These are phyloP conservation scores for Geotrichum carabidarum DNA, from an alignment of 1,139 yeast genomes.

Conservation along the genomic window DNA sequence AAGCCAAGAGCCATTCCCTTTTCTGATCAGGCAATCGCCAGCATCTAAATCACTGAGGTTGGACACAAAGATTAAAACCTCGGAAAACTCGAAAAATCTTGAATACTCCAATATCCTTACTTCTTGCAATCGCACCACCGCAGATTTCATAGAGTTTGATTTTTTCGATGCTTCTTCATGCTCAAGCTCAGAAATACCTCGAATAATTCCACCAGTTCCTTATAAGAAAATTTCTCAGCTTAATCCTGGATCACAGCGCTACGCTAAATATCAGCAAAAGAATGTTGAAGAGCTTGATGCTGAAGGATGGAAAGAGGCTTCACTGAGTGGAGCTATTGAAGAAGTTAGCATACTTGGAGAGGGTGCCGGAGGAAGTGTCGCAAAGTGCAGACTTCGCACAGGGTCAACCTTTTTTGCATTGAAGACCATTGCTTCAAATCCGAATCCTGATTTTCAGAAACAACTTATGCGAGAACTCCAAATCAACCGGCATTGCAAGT, in stretches of 20 bases:
- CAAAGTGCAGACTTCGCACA: conserved; percentile 61
- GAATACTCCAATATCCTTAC: too few relatives aligned
- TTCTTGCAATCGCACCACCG: too few relatives aligned
- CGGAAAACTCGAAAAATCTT: too few relatives aligned
- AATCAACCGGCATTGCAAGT: conserved; percentile 74
- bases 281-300: conserved; percentile 61
- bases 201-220: too few relatives aligned
- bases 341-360: conserved; percentile 76
- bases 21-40: conserved; percentile 7
- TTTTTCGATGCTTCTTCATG: too few relatives aligned
- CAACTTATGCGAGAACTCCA: conserved; percentile 87
- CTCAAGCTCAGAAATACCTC: too few relatives aligned
- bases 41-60: not conserved
- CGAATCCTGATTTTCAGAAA: conserved; percentile 70
- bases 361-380: conserved; percentile 91
- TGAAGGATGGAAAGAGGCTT: conserved; percentile 69
- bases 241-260: too few relatives aligned
- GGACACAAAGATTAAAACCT: not conserved
- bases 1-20: conserved; percentile 8
- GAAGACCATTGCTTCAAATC: conserved; percentile 73
- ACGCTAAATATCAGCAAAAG: conserved; percentile 17
- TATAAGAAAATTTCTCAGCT: too few relatives aligned
- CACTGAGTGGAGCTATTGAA: conserved; percentile 53
- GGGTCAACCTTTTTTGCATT: conserved; percentile 66
- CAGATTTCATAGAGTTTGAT: too few relatives aligned